A percentile compares a stretch with the other conserved stretches of the same genome.
Conservation (phyloP, 116 monocot genomes). For the Cymodocea nodosa region DNA sequence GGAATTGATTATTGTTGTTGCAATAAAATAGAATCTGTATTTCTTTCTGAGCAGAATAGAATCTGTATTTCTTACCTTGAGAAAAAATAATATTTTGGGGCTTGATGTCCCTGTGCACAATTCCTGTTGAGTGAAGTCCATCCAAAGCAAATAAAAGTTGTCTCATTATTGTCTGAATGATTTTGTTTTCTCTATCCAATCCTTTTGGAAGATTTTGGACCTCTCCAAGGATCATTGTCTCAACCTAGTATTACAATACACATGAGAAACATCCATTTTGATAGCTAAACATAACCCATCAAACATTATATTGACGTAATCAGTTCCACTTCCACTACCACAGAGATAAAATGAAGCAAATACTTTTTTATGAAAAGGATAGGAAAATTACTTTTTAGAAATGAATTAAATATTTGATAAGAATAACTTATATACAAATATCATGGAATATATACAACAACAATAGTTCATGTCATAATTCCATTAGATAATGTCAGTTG, state of each 20-base stretch:
- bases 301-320: not conserved
- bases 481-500: too few species aligned
- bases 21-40: too few species aligned
- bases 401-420: too few species aligned
- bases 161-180: conserved; percentile 91
- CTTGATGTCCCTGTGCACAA: conserved; percentile 91
- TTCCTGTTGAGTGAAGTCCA: conserved; percentile 91
- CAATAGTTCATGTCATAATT: too few species aligned
- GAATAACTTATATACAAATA: too few species aligned
- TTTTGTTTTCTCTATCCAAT: conserved; percentile 69
- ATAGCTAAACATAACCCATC: not conserved
- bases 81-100: conserved; percentile 95
- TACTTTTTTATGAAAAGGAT: too few species aligned
- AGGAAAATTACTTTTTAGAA: too few species aligned
- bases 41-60: too few species aligned
- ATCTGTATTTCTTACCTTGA: conserved; percentile 41
- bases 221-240: conserved; percentile 88
- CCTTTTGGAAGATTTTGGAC: conserved; percentile 66
- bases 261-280: too few species aligned
- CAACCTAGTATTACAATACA: conserved; percentile 36
- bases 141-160: conserved; percentile 92
- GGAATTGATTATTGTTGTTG: too few species aligned
- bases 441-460: too few species aligned
- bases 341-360: too few species aligned
- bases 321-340: not conserved